Evolutionary conservation across 2,329 filamentous ascomycete genomes (phyloP), one percentile per base, ranked within the genome.

Genomic region (Fusarium zealandicum): DNA sequence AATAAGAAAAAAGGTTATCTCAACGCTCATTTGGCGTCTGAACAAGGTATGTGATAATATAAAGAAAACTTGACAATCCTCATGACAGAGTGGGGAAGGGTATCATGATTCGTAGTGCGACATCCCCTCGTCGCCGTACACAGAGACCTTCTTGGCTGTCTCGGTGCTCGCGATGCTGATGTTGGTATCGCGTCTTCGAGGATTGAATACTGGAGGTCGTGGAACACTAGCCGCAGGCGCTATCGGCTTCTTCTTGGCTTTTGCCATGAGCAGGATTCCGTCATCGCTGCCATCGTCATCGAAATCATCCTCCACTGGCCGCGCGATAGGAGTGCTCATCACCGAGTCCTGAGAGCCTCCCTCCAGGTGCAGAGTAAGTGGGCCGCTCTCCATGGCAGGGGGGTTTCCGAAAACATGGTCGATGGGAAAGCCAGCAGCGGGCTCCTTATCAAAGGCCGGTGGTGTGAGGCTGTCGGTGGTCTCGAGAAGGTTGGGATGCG

Each of bases 161-260:
- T 87, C 85, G 1, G 82, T 85, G 66, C 84, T 87, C 27, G 80
- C 82, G 22, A 83, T 81, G 60, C 82, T 86, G 1, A 81, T 82
- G 61, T 85, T 84, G 47, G 84, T 87, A 60, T 84, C 82, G 27
- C 85, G 79, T 51, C 84, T 76, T 54, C 74, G 75, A 3, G 78
- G 72, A 38, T 73, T 73, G 44, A 74, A 74, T 25, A 70, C 72
- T 12, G 72, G 42, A 54, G 63, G 30, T 51, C 57, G 44, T 27
- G 65, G 46, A 5, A 51, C 30, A 6, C 42, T 50, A 11, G 50
- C 44, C 25, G 64, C 14, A 32, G 48, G 51, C 22, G 65, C 58
- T 6, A 61, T 57, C 17, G 72, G 69, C 53, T 76, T 77, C 67
- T 78, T 83, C 67, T 76, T 82, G 0, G 77, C 58, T 67, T 77